These are phyloP conservation scores for Gaeumannomyces tritici DNA, from an alignment of 2,329 filamentous ascomycete genomes.

Conservation along the genomic window DNA sequence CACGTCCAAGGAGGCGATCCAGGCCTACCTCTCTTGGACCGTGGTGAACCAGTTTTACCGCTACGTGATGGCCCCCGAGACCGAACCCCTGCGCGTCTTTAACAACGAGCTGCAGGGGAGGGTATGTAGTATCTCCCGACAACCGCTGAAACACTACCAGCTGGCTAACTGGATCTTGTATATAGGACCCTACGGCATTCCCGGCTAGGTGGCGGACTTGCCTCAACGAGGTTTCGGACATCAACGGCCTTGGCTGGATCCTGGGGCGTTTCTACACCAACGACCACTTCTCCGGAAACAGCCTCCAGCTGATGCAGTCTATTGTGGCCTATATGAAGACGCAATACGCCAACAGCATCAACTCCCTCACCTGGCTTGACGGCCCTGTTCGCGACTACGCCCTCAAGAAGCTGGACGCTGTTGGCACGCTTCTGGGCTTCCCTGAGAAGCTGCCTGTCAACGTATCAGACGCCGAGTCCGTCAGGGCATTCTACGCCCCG, in stretches of 20 bases:
- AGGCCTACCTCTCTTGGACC: conserved; percentile 47
- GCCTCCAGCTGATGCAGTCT: conserved; percentile 45
- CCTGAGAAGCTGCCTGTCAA: conserved; percentile 39
- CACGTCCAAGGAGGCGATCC: conserved; percentile 35
- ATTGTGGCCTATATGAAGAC: conserved; percentile 51
- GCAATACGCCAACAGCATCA: conserved; percentile 29
- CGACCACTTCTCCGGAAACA: conserved; percentile 43
- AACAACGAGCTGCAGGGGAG: conserved; percentile 44
- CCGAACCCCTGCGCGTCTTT: conserved; percentile 40
- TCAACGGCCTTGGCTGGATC: conserved; percentile 43
- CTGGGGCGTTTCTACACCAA: conserved; percentile 49
- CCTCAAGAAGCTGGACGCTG: conserved; percentile 53
- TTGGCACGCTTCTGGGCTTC: conserved; percentile 54
- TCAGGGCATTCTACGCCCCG: conserved; percentile 42
- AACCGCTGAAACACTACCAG: neutral
- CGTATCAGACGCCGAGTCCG: conserved; percentile 33
- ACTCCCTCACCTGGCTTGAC: conserved; percentile 47
- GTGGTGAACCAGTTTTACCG: conserved; percentile 35
- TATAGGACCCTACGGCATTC: conserved; percentile 35
- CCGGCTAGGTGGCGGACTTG: conserved; percentile 49
- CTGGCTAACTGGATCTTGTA: neutral
- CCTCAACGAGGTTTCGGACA: conserved; percentile 35
- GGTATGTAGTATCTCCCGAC: conserved; percentile 10
- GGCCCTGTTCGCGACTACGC: conserved; percentile 48
- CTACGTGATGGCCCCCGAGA: conserved; percentile 36